Conservation (phyloP, 225 moss, liverwort and hornwort species). For the Ulota crispa region DNA sequence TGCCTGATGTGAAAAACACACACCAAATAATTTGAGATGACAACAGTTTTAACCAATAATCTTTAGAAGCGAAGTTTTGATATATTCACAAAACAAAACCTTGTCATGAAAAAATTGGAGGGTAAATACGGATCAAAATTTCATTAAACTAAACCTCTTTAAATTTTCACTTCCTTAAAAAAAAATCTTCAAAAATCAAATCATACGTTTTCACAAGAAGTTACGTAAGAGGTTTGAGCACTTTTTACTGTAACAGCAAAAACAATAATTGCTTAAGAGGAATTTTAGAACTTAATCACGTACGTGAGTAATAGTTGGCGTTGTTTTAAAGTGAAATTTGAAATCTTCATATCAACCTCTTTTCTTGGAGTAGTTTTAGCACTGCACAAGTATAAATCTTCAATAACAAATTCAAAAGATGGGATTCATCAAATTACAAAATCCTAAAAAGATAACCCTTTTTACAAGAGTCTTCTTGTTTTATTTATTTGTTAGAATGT, state of each 20-base stretch:
- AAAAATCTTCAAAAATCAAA: background rate
- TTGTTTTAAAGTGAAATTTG: conserved; percentile 15
- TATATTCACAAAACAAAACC: background rate
- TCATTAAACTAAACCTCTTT: background rate
- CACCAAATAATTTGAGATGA: background rate
- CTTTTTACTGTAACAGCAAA: rapidly evolving
- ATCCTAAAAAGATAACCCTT: background rate
- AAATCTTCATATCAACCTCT: background rate
- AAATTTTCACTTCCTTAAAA: background rate
- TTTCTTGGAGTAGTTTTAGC: background rate
- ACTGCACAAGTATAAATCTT: background rate
- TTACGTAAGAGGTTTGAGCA: background rate
- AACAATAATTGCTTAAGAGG: rapidly evolving
- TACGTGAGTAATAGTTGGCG: conserved; percentile 24
- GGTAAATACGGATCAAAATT: background rate
- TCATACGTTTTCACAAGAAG: background rate
- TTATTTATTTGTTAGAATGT: background rate
- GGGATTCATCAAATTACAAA: rapidly evolving
- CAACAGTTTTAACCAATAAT: background rate
- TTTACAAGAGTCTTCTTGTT: background rate
- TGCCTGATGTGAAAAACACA: background rate
- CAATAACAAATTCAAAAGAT: background rate
- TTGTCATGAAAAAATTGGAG: background rate
- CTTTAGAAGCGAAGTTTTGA: background rate
- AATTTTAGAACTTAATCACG: background rate